Percentiles rank a stretch among this genome's conserved stretches.
phyloP scores from a whole-genome alignment of 2,329 filamentous ascomycete genomes.

The Ceratocystis eucalypticola region DNA sequence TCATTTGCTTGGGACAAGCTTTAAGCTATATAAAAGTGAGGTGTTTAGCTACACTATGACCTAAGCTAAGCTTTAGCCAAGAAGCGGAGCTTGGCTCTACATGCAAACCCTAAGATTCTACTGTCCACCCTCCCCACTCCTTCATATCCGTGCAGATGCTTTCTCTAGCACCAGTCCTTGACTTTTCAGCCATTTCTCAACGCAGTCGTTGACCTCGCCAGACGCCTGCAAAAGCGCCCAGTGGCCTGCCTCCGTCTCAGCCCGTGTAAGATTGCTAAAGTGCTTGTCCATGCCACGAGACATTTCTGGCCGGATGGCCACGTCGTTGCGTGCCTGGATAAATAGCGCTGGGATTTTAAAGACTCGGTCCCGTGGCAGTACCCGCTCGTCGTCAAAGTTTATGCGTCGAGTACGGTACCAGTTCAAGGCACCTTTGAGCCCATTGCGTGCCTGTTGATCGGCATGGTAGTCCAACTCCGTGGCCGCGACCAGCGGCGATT shows the following conservation, averaged over 20 bases:
- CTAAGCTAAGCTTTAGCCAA: background rate
- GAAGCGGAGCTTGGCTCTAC: background rate
- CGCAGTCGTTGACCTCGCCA: slow-evolving; percentile 52
- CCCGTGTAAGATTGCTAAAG: slow-evolving; percentile 50
- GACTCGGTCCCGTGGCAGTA: slow-evolving; percentile 35
- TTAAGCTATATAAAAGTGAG: background rate
- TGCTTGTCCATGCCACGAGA: slow-evolving; percentile 54
- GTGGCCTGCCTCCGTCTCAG: slow-evolving; percentile 56
- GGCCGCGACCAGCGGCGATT: slow-evolving; percentile 46
- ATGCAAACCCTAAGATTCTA: background rate
- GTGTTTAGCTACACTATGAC: background rate
- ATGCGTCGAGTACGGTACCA: slow-evolving; percentile 69
- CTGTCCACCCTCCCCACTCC: background rate
- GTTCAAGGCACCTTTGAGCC: slow-evolving; percentile 67
- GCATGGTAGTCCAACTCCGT: slow-evolving; percentile 70
- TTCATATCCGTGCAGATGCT: slow-evolving; percentile 29
- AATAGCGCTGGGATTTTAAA: slow-evolving; percentile 56
- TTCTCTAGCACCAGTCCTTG: slow-evolving; percentile 18
- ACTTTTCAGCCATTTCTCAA: slow-evolving; percentile 52
- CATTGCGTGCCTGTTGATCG: slow-evolving; percentile 54
- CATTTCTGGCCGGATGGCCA: slow-evolving; percentile 59
- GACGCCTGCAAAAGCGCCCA: slow-evolving; percentile 72
- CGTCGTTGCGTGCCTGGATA: slow-evolving; percentile 57
- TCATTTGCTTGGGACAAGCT: background rate
- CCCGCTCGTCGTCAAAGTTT: slow-evolving; percentile 64